A percentile compares a stretch with the other conserved stretches of the same genome.
Conservation (phyloP, 2,329 filamentous ascomycete species). For the Neoascochyta sp. region DNA sequence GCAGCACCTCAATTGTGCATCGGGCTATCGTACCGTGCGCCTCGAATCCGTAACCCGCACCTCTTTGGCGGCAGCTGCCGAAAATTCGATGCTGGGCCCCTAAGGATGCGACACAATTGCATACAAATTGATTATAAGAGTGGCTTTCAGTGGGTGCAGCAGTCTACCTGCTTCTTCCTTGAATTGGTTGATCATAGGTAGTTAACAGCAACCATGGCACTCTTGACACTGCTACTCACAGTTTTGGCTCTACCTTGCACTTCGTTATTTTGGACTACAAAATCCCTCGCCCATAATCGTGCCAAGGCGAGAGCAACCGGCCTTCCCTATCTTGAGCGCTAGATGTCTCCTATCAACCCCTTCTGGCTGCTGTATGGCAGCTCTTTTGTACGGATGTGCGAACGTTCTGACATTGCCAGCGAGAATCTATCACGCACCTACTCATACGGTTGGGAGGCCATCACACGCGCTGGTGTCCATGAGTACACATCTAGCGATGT, state of each 20-base stretch:
- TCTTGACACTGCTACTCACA: not conserved
- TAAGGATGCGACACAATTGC: too few relatives aligned
- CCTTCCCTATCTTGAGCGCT: conserved; percentile 14
- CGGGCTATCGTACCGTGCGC: too few relatives aligned
- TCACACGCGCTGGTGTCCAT: conserved; percentile 5
- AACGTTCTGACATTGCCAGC: conserved; percentile 3
- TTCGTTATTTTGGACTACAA: conserved; percentile 1
- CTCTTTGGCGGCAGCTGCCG: too few relatives aligned
- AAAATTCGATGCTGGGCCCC: too few relatives aligned
- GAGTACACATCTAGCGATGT: conserved; percentile 5
- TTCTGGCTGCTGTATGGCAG: conserved; percentile 14
- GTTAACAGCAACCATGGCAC: not conserved
- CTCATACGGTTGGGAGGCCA: conserved; percentile 11
- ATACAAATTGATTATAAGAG: too few relatives aligned
- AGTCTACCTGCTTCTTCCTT: too few relatives aligned
- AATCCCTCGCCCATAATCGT: conserved; percentile 3
- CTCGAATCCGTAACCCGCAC: too few relatives aligned
- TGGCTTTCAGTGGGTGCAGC: too few relatives aligned
- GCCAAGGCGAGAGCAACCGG: conserved; percentile 9
- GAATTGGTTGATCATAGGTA: too few relatives aligned
- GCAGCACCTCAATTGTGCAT: too few relatives aligned
- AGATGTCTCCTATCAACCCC: conserved; percentile 10
- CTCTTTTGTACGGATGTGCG: conserved; percentile 3
- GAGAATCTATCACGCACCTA: conserved; percentile 5
- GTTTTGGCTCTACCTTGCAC: conserved; percentile 1